Percentiles rank a stretch among this genome's conserved stretches.
These are phyloP conservation scores for Globisporangium cederbergense DNA, from an alignment of 352 stramenopile genomes.

Conservation along the genomic window DNA sequence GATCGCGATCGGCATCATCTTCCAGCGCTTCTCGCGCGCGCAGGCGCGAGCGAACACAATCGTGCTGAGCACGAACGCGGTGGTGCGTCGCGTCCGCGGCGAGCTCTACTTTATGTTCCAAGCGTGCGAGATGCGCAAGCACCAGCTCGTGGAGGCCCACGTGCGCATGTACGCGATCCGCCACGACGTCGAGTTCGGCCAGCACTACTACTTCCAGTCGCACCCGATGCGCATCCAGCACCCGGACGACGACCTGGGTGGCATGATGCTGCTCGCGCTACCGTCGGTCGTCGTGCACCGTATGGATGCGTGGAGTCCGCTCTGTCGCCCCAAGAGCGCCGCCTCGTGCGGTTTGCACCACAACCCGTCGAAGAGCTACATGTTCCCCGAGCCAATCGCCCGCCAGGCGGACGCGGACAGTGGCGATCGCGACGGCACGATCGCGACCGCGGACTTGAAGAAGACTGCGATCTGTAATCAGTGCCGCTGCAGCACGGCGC, in stretches of 20 bases:
- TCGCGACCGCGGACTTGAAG: constrained; percentile 22
- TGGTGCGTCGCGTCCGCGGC: constrained; percentile 86
- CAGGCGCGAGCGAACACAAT: constrained; percentile 92
- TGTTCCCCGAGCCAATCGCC: constrained; percentile 66
- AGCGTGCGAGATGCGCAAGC: constrained; percentile 89
- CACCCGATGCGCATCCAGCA: constrained; percentile 93
- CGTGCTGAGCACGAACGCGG: constrained; percentile 91
- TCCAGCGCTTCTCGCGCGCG: constrained; percentile 91
- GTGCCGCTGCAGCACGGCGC: constrained; percentile 37
- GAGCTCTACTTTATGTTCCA: constrained; percentile 94
- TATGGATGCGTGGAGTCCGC: constrained; percentile 89
- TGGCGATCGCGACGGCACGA: constrained; percentile 52
- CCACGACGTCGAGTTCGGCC: constrained; percentile 56
- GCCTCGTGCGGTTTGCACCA: constrained; percentile 52
- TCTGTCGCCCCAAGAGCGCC: constrained; percentile 69
- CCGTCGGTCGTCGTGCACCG: constrained; percentile 93
- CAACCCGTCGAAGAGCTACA: constrained; percentile 53
- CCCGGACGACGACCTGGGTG: constrained; percentile 91
- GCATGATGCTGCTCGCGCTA: constrained; percentile 85
- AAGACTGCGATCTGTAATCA: constrained; percentile 33
- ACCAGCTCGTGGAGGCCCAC: constrained; percentile 94
- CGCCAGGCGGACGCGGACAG: constrained; percentile 59
- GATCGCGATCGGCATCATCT: constrained; percentile 93
- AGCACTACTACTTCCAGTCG: constrained; percentile 89
- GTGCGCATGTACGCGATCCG: constrained; percentile 93